Evolutionary conservation across 148 eudicot genomes (phyloP).

Genomic region (Diospyros kaki): DNA sequence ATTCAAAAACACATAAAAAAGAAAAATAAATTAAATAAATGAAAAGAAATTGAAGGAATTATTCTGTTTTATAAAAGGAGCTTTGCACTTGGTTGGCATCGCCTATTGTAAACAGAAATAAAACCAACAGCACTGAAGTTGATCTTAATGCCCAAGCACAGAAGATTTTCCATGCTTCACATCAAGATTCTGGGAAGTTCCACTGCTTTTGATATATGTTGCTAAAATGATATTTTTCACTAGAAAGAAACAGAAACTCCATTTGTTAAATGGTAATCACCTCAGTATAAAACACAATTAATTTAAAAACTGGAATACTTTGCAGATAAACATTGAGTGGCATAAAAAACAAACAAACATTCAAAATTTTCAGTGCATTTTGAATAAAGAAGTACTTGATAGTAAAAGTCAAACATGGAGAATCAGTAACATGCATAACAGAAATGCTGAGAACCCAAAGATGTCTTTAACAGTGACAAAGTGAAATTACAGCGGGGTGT

Average conservation of each 20-base stretch:
- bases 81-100: not conserved
- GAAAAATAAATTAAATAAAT: not conserved
- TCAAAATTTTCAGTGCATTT: not conserved
- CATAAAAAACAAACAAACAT: not conserved
- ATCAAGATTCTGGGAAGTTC: not conserved
- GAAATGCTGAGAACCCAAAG: slow-evolving; percentile 17
- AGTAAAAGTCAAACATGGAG: slow-evolving; percentile 1
- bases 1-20: not conserved
- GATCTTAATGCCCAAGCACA: not conserved
- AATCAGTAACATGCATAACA: not conserved
- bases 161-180: not conserved
- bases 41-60: too few relatives aligned
- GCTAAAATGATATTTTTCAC: not conserved
- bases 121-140: not conserved
- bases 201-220: not conserved
- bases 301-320: not conserved
- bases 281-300: not conserved
- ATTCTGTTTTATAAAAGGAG: not conserved
- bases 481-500: slow-evolving; percentile 86
- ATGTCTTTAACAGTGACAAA: slow-evolving; percentile 27
- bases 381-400: not conserved
- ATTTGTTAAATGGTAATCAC: not conserved
- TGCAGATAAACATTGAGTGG: slow-evolving; percentile 1
- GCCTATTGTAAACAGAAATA: not conserved
- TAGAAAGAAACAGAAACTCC: not conserved